These are phyloP conservation scores for Kuraishia molischiana DNA, from an alignment of 805 yeast species.

Conservation along the genomic window DNA sequence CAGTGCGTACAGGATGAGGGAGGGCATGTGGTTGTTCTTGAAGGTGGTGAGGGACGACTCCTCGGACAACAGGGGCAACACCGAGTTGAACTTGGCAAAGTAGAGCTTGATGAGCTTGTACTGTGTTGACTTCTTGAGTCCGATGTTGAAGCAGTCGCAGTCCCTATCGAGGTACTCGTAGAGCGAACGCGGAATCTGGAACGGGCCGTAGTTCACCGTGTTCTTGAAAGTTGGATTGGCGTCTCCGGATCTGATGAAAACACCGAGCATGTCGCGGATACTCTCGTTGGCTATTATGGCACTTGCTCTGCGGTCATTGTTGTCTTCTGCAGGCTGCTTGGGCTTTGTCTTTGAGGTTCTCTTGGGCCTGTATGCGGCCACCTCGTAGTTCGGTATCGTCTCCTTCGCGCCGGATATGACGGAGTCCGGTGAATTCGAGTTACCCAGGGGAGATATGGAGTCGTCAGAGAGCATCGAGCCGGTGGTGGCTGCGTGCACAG, in stretches of 20 bases:
- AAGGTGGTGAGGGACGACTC: constrained; percentile 25
- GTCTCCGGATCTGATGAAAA: constrained; percentile 10
- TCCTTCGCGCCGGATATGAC: neutral
- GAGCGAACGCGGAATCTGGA: constrained; percentile 7
- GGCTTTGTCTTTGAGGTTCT: neutral
- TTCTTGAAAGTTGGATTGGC: constrained; percentile 4
- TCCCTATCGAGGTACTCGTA: constrained; percentile 7
- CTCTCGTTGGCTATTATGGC: constrained; percentile 6
- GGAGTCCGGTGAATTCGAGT: neutral
- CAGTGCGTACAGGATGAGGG: constrained; percentile 30
- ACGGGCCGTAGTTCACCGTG: constrained; percentile 10
- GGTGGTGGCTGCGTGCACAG: constrained; percentile 9
- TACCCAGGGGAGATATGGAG: neutral
- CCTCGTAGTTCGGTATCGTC: constrained; percentile 8
- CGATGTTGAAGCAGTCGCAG: constrained; percentile 9
- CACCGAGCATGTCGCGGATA: constrained; percentile 12
- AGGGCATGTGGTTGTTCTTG: constrained; percentile 25
- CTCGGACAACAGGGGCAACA: constrained; percentile 32
- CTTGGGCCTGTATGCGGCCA: constrained; percentile 9
- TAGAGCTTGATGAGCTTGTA: constrained; percentile 23
- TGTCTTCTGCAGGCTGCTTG: neutral
- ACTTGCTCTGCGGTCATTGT: constrained; percentile 1
- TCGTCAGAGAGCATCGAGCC: constrained; percentile 5
- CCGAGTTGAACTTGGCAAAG: constrained; percentile 27
- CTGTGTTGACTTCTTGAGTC: constrained; percentile 6